These are phyloP conservation scores for Suaeda aralocaspica DNA, from an alignment of 148 eudicot genomes.

Conservation along the genomic window DNA sequence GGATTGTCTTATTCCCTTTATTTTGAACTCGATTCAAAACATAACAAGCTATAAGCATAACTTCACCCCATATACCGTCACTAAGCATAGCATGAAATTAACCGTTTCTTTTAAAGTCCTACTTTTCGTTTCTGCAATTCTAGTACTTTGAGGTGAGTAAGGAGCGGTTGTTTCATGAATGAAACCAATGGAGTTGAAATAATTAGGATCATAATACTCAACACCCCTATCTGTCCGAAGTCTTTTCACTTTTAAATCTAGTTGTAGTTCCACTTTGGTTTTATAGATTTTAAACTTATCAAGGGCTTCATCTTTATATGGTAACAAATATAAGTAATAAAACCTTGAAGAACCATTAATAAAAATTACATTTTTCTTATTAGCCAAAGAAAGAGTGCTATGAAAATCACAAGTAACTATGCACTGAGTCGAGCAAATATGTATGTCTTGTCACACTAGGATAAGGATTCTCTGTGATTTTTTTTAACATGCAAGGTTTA, in stretches of 20 bases:
- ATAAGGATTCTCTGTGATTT: too few relatives aligned
- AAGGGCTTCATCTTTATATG: neutral
- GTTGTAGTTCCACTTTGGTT: neutral
- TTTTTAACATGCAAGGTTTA: too few relatives aligned
- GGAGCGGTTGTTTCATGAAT: conserved; percentile 2
- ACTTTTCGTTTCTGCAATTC: neutral
- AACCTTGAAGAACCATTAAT: neutral
- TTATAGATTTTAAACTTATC: neutral
- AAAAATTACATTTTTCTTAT: neutral
- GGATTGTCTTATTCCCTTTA: neutral
- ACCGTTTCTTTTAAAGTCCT: conserved; percentile 6
- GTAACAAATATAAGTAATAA: neutral
- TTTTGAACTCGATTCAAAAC: neutral
- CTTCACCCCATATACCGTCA: neutral
- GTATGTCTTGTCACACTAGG: too few relatives aligned
- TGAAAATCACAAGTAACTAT: too few relatives aligned
- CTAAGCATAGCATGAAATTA: neutral
- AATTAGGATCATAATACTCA: neutral
- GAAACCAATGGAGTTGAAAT: neutral
- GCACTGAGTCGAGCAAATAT: too few relatives aligned
- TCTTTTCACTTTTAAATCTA: neutral
- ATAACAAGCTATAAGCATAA: neutral
- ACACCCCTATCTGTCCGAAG: neutral
- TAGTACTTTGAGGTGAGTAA: neutral
- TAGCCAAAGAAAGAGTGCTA: too few relatives aligned